Conservation (phyloP, 192 early-diverging fungal genomes). For the Coemansia sp. region DNA sequence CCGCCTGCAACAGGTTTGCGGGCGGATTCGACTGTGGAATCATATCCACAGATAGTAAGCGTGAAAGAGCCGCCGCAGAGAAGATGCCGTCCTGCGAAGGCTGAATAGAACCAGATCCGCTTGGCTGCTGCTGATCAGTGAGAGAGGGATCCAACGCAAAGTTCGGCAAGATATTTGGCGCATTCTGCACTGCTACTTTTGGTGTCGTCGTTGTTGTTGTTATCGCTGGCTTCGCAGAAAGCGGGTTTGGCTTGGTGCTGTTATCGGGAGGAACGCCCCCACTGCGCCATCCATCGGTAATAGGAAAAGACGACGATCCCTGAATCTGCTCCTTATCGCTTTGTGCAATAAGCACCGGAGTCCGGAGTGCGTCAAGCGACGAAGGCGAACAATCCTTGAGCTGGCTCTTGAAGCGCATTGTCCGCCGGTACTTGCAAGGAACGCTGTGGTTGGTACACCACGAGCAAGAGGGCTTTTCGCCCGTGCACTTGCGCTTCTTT, state of each 20-base stretch:
- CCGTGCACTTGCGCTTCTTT: constrained; percentile 53
- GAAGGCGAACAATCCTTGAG: constrained; percentile 24
- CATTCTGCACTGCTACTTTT: constrained; percentile 1
- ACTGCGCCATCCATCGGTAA: not conserved
- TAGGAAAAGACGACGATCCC: not conserved
- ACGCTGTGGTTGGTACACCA: constrained; percentile 45
- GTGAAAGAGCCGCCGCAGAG: constrained; percentile 37
- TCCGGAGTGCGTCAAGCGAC: constrained; percentile 21
- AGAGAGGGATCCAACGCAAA: not conserved
- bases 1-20: constrained; percentile 34
- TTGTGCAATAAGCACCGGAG: constrained; percentile 13
- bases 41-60: constrained; percentile 50
- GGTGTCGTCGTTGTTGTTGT: too few relatives aligned
- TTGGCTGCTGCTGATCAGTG: not conserved
- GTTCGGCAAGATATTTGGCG: not conserved
- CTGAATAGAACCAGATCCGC: not conserved
- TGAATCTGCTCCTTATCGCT: not conserved
- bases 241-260: not conserved
- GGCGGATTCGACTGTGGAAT: constrained; percentile 29
- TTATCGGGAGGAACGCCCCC: not conserved
- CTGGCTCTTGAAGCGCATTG: constrained; percentile 50
- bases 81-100: constrained; percentile 6
- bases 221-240: not conserved
- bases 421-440: constrained; percentile 48
- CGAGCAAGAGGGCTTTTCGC: constrained; percentile 47